These are phyloP conservation scores for Pyrenophora graminea DNA, from an alignment of 2,329 filamentous ascomycete genomes.

Conservation along the genomic window DNA sequence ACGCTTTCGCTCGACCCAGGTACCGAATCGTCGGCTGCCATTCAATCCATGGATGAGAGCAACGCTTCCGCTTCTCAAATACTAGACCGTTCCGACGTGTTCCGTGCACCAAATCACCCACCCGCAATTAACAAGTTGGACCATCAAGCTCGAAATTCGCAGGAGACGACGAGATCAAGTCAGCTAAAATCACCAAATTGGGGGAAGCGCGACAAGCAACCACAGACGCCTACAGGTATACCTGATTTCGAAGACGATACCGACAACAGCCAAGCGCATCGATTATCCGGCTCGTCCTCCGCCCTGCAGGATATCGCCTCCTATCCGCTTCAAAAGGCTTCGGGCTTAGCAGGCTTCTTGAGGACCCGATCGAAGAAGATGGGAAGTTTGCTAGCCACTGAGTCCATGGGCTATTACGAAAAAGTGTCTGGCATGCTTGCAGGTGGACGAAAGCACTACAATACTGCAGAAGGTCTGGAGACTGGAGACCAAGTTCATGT, in stretches of 20 bases:
- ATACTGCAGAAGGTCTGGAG: slow-evolving; percentile 66
- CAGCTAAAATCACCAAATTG: slow-evolving; percentile 17
- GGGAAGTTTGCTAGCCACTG: slow-evolving; percentile 79
- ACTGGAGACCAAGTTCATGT: slow-evolving; percentile 67
- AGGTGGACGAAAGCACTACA: slow-evolving; percentile 87
- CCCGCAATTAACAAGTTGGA: slow-evolving; percentile 31
- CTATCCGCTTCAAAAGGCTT: slow-evolving; percentile 82
- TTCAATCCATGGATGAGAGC: slow-evolving; percentile 68
- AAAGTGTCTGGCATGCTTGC: slow-evolving; percentile 98
- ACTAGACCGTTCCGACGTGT: slow-evolving; percentile 82
- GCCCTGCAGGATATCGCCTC: slow-evolving; percentile 66
- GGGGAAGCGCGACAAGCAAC: slow-evolving; percentile 18
- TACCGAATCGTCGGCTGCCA: slow-evolving; percentile 71
- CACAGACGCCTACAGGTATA: slow-evolving; percentile 12
- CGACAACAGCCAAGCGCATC: slow-evolving; percentile 28
- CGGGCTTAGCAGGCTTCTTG: slow-evolving; percentile 80
- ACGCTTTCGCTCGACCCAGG: slow-evolving; percentile 74
- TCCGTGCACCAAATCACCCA: slow-evolving; percentile 69
- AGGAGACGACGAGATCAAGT: slow-evolving; percentile 45
- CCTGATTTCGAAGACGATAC: slow-evolving; percentile 36
- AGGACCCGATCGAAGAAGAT: slow-evolving; percentile 78
- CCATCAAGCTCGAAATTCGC: slow-evolving; percentile 35
- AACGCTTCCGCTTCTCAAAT: slow-evolving; percentile 88
- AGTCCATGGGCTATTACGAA: slow-evolving; percentile 94
- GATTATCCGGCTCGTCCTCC: slow-evolving; percentile 52